These are phyloP conservation scores for Exophiala bonariae DNA, from an alignment of 2,329 filamentous ascomycete species.

Conservation along the genomic window DNA sequence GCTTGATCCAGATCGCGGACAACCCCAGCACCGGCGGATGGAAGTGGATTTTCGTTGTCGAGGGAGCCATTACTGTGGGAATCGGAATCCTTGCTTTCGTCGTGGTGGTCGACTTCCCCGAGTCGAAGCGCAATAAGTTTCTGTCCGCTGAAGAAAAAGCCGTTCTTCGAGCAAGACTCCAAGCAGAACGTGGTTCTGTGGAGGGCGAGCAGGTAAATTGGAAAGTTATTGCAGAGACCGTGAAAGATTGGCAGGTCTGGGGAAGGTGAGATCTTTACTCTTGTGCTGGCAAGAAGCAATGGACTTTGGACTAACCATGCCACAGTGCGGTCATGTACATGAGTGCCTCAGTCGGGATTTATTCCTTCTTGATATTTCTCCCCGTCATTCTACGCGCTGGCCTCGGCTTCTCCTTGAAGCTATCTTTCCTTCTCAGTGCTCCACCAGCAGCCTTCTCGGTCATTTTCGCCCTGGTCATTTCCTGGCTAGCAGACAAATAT, in stretches of 20 bases:
- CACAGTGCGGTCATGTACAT: too few relatives aligned
- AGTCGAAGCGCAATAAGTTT: too few relatives aligned
- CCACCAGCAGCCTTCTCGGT: conserved; percentile 1
- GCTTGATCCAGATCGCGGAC: conserved; percentile 7
- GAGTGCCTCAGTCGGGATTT: too few relatives aligned
- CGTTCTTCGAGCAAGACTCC: too few relatives aligned
- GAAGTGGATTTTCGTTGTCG: conserved; percentile 74
- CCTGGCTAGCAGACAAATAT: conserved; percentile 6
- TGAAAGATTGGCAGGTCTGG: conserved; percentile 46
- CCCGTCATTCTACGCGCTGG: neutral
- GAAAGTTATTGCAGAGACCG: conserved; percentile 43
- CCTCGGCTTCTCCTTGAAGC: too few relatives aligned
- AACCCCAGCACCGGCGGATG: conserved; percentile 53
- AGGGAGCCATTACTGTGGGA: conserved; percentile 43
- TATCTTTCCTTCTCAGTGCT: too few relatives aligned
- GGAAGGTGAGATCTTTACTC: conserved; percentile 60
- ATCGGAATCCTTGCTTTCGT: conserved; percentile 4
- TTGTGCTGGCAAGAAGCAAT: too few relatives aligned
- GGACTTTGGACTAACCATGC: too few relatives aligned
- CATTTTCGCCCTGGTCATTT: conserved; percentile 1
- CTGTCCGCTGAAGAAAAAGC: too few relatives aligned
- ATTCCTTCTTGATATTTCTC: neutral
- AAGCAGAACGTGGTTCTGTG: too few relatives aligned
- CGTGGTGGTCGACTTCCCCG: conserved; percentile 4
- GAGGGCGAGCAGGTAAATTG: conserved; percentile 38